Conservation (phyloP, 352 stramenopile genomes). For the Pythium dissimile region DNA sequence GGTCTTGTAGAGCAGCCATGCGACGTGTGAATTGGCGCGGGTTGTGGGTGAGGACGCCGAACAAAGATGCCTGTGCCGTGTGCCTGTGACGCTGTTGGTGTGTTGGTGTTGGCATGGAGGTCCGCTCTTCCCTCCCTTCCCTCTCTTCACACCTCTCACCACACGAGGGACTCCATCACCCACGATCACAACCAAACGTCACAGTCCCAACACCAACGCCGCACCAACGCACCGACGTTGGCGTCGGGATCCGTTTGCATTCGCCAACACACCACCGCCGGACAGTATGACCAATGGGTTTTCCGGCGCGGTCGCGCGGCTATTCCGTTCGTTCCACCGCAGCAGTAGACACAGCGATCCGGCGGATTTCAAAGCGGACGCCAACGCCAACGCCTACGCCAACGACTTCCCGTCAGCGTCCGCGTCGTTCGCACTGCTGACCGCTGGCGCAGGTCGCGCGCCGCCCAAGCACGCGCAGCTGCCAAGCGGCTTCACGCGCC, state of each 20-base stretch:
- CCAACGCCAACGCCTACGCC: neutral
- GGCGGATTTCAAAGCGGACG: neutral
- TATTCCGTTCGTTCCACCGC: slow-evolving; percentile 20
- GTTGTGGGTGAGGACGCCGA: too few species aligned
- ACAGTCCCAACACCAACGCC: neutral
- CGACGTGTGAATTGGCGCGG: slow-evolving; percentile 2
- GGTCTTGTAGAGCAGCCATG: neutral
- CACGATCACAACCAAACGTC: too few species aligned
- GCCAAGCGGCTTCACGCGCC: slow-evolving; percentile 19
- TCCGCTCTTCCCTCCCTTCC: neutral
- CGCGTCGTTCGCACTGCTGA: slow-evolving; percentile 1
- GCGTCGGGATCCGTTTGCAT: too few species aligned
- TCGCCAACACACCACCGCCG: neutral
- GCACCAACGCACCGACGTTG: too few species aligned
- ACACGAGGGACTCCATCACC: neutral
- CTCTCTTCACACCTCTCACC: too few species aligned
- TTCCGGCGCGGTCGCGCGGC: slow-evolving; percentile 13
- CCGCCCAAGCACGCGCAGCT: slow-evolving; percentile 7
- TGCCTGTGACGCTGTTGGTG: neutral
- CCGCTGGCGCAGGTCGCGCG: neutral
- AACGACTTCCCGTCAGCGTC: neutral
- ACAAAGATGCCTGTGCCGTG: too few species aligned
- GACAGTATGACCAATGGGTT: slow-evolving; percentile 14
- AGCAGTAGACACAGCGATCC: slow-evolving; percentile 3
- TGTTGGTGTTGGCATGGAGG: neutral